These are phyloP conservation scores for Microcos paniculata DNA, from an alignment of 345 rosid genomes.

Conservation along the genomic window DNA sequence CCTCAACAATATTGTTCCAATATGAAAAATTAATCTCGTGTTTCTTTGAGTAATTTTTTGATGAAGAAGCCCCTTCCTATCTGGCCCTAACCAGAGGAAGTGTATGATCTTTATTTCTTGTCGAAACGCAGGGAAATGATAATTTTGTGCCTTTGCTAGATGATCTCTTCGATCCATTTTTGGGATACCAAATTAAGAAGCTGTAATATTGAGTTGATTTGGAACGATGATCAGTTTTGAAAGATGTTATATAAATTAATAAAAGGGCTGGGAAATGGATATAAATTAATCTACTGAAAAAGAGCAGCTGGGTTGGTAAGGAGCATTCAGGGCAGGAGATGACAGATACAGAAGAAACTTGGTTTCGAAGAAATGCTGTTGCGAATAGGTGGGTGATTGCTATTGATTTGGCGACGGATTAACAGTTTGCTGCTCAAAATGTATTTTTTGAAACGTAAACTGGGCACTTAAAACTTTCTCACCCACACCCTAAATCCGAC, in stretches of 20 bases:
- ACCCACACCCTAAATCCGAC: no score
- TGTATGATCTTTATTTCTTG: background rate
- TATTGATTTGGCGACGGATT: slow-evolving; percentile 15
- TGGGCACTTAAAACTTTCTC: no score
- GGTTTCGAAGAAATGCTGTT: slow-evolving; percentile 32
- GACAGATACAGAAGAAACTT: slow-evolving; percentile 31
- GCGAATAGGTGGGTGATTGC: slow-evolving; percentile 34
- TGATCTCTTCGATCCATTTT: background rate
- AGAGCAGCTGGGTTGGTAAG: background rate
- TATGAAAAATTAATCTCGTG: background rate
- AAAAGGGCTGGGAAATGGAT: background rate
- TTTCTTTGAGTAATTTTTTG: background rate
- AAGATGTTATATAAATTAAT: background rate
- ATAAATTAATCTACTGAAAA: background rate
- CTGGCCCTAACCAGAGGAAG: background rate
- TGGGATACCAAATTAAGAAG: background rate
- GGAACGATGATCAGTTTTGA: background rate
- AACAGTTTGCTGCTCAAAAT: background rate
- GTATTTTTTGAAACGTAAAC: no score
- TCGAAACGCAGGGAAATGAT: background rate
- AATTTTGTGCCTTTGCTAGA: background rate
- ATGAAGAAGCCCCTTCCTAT: background rate
- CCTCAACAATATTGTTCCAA: background rate
- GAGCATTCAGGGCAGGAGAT: slow-evolving; percentile 12
- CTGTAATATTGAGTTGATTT: background rate